Conservation (phyloP, 1,284 basidiomycete species). For the Melampsora larici-populina region DNA sequence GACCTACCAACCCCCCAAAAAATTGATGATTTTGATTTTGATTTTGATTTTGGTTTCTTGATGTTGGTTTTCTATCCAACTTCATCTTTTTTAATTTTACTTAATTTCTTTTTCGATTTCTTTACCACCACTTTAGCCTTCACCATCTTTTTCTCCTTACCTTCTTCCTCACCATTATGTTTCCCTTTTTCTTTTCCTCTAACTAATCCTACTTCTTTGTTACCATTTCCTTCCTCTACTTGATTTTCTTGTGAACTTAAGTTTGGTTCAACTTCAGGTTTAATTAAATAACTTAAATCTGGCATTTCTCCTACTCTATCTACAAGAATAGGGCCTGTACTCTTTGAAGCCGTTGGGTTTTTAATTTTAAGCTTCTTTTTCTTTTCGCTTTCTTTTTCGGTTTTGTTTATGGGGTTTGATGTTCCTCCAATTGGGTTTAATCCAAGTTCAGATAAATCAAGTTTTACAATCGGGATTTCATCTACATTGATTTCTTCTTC, state of each 20-base stretch:
- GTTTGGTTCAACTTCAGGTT: not conserved
- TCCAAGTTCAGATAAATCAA: constrained; percentile 59
- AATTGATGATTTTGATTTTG: too few relatives aligned
- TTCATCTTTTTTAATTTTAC: constrained; percentile 60
- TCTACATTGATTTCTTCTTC: constrained; percentile 64
- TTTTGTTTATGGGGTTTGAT: constrained; percentile 51
- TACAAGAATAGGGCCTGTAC: constrained; percentile 46
- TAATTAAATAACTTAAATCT: constrained; percentile 27
- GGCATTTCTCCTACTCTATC: constrained; percentile 51
- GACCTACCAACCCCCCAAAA: too few relatives aligned
- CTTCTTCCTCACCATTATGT: constrained; percentile 46
- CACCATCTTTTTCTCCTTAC: constrained; percentile 47
- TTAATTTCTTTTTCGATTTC: constrained; percentile 51
- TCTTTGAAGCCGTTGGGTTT: not conserved
- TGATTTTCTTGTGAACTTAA: not conserved
- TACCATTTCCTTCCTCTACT: constrained; percentile 46
- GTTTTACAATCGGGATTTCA: constrained; percentile 73
- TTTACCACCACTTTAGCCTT: constrained; percentile 47
- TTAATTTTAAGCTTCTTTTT: constrained; percentile 2
- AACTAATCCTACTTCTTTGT: constrained; percentile 47
- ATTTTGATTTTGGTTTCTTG: constrained; percentile 52
- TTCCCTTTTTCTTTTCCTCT: too few relatives aligned
- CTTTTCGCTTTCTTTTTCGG: not conserved
- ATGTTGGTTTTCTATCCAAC: too few relatives aligned
- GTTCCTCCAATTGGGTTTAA: constrained; percentile 60